Base-by-base conservation (phyloP, 495 filamentous ascomycete species). In the Neurospora sp. region DNA sequence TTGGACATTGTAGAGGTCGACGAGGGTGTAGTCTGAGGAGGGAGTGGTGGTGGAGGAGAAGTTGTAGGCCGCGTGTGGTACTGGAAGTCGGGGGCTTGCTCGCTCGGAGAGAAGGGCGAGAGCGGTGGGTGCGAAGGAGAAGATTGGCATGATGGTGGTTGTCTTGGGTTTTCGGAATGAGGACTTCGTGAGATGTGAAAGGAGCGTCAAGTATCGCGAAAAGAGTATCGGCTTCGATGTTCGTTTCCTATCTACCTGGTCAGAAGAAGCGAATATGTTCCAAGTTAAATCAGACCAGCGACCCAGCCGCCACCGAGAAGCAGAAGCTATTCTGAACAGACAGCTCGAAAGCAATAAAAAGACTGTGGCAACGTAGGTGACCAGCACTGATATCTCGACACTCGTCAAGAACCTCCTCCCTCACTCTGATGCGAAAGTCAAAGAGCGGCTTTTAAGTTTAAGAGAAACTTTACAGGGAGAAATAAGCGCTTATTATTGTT, bases 1-100 rank as follows among this genome's bases (percentile, higher is more conserved):
- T 69, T 72, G 81, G 10, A 74, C 54, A 73, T 86, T 82, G 79
- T 83, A 90, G 70, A 74, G 72, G 70, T 86, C 84, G 70, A 81
- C 78, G 19, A 90, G 78, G 5, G 75, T 75, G 77, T 87, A 87
- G 69, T 78, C 74, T 0, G 81, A 78, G 19, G 80, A n/a, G 17
- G 40, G 17, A 6, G 73, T 5, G 79, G 69, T 24, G 8, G 34
- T 31, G 70, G 21, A 43, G 24, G 39, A 31, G 43, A 39, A 70
- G 45, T 54, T 24, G 45, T 54, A 54, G n/a, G n/a, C 19, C 13
- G n/a, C 45, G n/a, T 54, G 45, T 24, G 45, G 45, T 13, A 54
- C n/a, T 4, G 45, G 45, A 10, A 54, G n/a, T 5, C 45, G 10
- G 45, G 45, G 45, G 21, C 45, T 54, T 9, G 4, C 45, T 54